These are phyloP conservation scores for Pythium apleroticum DNA, from an alignment of 352 stramenopile species.

Conservation along the genomic window DNA sequence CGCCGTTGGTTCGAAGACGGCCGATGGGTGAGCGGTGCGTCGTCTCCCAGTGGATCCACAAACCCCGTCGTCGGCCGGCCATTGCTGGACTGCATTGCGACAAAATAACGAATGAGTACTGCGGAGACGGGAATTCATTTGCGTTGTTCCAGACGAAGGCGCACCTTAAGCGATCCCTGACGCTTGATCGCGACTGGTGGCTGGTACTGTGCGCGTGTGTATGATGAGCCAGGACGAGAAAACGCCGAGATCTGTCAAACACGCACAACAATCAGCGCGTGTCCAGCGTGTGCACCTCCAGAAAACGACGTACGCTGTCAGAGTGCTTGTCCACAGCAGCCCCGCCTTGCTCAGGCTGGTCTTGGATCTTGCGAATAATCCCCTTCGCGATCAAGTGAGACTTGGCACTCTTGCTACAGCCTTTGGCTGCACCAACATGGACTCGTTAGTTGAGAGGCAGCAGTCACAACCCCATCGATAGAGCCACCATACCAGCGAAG, in stretches of 20 bases:
- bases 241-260: constrained; percentile 63
- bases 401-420: constrained; percentile 35
- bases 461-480: not conserved
- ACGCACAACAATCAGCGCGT: not conserved
- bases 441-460: not conserved
- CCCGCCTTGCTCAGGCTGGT: constrained; percentile 31
- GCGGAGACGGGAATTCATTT: not conserved
- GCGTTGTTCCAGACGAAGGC: not conserved
- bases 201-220: constrained; percentile 62
- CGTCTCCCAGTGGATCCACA: constrained; percentile 62
- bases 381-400: constrained; percentile 35
- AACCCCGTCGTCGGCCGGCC: constrained; percentile 38
- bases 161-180: constrained; percentile 49
- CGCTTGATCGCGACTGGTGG: constrained; percentile 40
- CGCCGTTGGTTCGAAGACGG: constrained; percentile 52
- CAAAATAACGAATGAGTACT: not conserved
- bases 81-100: constrained; percentile 41
- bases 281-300: not conserved
- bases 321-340: constrained; percentile 37
- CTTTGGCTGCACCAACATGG: constrained; percentile 24
- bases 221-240: constrained; percentile 72
- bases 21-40: constrained; percentile 33
- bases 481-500: constrained; percentile 29
- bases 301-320: constrained; percentile 39
- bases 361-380: constrained; percentile 40